Base-by-base conservation (phyloP, 2,329 filamentous ascomycete species). In the Beauveria caledonica region DNA sequence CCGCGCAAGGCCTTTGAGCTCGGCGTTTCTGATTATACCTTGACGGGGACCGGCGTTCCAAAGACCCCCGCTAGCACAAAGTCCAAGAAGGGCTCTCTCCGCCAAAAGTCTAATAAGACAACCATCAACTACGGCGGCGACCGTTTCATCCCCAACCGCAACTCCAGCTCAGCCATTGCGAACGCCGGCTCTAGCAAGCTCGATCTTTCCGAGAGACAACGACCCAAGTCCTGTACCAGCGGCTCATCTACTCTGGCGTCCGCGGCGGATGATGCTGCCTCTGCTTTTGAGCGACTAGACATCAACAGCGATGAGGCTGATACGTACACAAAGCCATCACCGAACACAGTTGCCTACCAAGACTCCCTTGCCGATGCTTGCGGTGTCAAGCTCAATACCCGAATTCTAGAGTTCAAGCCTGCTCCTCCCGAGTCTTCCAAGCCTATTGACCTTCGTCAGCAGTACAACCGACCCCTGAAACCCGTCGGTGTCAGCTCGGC, bases 381-480 rank as follows among this genome's bases (percentile, higher is more conserved):
- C 73, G 94, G 92, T 61, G 91, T 99, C 64, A 93, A 86, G 71
- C 84, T 96, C 64, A 96, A 92, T 80, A 95, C 92, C 60, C 90
- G 94, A 64, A 99, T 99, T 68, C 88, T 99, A 56, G 90, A 94
- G 62, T 99, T 97, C 83, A 99, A 99, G 86, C 94, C 94, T 59
- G 92, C 93, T 2, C 85, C 94, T n/a, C 94, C 94, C 4, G 94
- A 97, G 78, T 97, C 94, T 7, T 96, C 92, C 39, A 97, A 96
- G 82, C 94, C 94, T 40, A 96, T 99, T 71, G 94, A 99, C 73
- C 87, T 99, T 64, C 89, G 94, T 62, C 90, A 94, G 64, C 94
- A 99, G 74, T 99, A 99, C 84, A 99, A 97, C 81, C 87, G 94
- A 63, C 94, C 94, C 40, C 82, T 99, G 64, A 97, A 91, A 81